A percentile compares a stretch with the other conserved stretches of the same genome.
These are phyloP conservation scores for Aspergillus alliaceus DNA, from an alignment of 2,329 filamentous ascomycete species.

Conservation along the genomic window DNA sequence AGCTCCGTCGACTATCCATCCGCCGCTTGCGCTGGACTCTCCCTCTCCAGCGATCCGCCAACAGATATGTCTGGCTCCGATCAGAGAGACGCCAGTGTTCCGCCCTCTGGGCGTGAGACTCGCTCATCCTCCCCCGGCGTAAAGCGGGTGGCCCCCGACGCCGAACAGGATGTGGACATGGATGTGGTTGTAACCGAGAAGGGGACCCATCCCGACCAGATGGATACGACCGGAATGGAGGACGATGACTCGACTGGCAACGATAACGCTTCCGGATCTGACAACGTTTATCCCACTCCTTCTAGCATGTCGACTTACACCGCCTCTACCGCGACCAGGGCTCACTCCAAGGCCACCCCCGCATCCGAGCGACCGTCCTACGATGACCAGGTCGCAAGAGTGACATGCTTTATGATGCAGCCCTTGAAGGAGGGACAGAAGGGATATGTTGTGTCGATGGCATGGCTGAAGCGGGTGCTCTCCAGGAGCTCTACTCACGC, in stretches of 20 bases:
- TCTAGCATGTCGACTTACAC: conserved; percentile 41
- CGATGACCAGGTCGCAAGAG: conserved; percentile 72
- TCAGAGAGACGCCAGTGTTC: conserved; percentile 22
- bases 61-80: conserved; percentile 46
- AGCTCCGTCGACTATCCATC: conserved; percentile 46
- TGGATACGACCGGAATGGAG: conserved; percentile 47
- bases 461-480: conserved; percentile 75
- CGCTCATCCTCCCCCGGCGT: conserved; percentile 35
- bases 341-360: conserved; percentile 23
- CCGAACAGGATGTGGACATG: conserved; percentile 28
- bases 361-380: conserved; percentile 45
- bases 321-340: conserved; percentile 27
- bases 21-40: conserved; percentile 54
- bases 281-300: conserved; percentile 38
- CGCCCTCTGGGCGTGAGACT: conserved; percentile 23
- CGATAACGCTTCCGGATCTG: conserved; percentile 29
- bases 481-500: conserved; percentile 61
- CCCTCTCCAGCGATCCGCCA: conserved; percentile 46
- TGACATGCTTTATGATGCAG: conserved; percentile 59
- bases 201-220: conserved; percentile 30
- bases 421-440: conserved; percentile 69
- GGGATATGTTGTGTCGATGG: conserved; percentile 74
- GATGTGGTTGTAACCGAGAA: conserved; percentile 17
- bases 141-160: conserved; percentile 37
- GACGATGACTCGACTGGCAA: conserved; percentile 29